These are phyloP conservation scores for Cyberlindnera maclurae DNA, from an alignment of 805 yeast genomes.

Conservation along the genomic window DNA sequence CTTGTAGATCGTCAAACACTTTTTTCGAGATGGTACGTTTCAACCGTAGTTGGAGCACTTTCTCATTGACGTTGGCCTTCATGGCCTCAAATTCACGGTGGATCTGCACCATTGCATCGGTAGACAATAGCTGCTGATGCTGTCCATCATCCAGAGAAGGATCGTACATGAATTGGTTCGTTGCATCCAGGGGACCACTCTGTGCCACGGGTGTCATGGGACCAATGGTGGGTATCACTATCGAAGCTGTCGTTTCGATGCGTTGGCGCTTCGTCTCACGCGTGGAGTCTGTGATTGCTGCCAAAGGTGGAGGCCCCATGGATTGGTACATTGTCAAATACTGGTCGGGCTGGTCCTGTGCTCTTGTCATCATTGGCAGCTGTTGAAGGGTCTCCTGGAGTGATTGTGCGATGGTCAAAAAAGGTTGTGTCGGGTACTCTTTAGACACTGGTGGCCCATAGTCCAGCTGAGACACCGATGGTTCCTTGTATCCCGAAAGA, in stretches of 20 bases:
- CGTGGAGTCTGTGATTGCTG: too few relatives aligned
- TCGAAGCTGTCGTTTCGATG: too few relatives aligned
- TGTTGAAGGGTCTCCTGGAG: neutral
- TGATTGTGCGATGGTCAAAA: neutral
- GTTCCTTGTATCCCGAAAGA: neutral
- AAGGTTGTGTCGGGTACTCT: neutral
- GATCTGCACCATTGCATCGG: slow-evolving; percentile 16
- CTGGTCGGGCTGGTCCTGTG: neutral
- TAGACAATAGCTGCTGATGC: neutral
- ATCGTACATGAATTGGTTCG: neutral
- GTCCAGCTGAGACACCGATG: too few relatives aligned
- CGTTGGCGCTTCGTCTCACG: too few relatives aligned
- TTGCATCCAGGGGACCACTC: too few relatives aligned
- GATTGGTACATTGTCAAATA: too few relatives aligned
- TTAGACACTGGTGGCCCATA: too few relatives aligned
- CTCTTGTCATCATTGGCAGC: neutral
- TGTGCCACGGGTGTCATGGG: too few relatives aligned
- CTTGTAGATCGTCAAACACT: slow-evolving; percentile 16
- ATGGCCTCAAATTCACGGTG: slow-evolving; percentile 19
- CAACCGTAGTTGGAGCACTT: slow-evolving; percentile 14
- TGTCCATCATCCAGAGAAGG: neutral
- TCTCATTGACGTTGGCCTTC: slow-evolving; percentile 17
- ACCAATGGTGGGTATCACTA: too few relatives aligned
- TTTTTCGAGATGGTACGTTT: slow-evolving; percentile 12
- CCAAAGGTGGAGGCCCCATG: too few relatives aligned